phyloP scores from a whole-genome alignment of 2,329 filamentous ascomycete species.

The Lecanicillium sp. region DNA sequence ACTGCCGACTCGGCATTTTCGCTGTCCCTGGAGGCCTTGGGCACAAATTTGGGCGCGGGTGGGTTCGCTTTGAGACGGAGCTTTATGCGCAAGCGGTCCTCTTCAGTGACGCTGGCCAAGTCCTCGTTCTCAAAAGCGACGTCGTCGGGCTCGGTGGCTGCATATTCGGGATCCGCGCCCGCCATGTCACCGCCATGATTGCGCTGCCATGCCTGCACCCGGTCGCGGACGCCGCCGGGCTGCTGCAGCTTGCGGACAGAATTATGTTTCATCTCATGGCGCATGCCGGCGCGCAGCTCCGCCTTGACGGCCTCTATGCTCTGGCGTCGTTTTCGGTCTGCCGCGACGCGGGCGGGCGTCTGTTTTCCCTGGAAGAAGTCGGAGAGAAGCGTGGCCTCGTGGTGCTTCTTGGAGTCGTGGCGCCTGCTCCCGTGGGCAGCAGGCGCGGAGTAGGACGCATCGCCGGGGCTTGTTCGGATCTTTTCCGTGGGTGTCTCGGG shows the following conservation, averaged over 20 bases:
- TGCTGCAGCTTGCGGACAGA: constrained; percentile 53
- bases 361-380: constrained; percentile 55
- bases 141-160: constrained; percentile 54
- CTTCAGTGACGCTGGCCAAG: constrained; percentile 51
- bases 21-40: constrained; percentile 19
- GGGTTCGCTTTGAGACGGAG: constrained; percentile 40
- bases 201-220: constrained; percentile 81
- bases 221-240: constrained; percentile 65
- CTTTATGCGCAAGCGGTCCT: constrained; percentile 54
- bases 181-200: constrained; percentile 62
- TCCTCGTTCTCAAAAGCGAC: constrained; percentile 55
- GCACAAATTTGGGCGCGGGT: constrained; percentile 20
- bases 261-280: constrained; percentile 51
- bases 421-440: constrained; percentile 27
- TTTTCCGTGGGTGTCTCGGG: constrained; percentile 14
- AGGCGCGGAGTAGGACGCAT: constrained; percentile 39
- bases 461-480: constrained; percentile 9
- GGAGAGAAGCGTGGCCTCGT: constrained; percentile 41
- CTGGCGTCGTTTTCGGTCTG: constrained; percentile 47
- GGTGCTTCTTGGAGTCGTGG: constrained; percentile 33
- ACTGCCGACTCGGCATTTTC: constrained; percentile 12
- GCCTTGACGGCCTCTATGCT: constrained; percentile 55
- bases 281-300: constrained; percentile 30
- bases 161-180: constrained; percentile 43
- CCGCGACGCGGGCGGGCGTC: constrained; percentile 48